Evolutionary conservation across 2,329 filamentous ascomycete species (phyloP).

Genomic region (Cordyceps pruinosa): DNA sequence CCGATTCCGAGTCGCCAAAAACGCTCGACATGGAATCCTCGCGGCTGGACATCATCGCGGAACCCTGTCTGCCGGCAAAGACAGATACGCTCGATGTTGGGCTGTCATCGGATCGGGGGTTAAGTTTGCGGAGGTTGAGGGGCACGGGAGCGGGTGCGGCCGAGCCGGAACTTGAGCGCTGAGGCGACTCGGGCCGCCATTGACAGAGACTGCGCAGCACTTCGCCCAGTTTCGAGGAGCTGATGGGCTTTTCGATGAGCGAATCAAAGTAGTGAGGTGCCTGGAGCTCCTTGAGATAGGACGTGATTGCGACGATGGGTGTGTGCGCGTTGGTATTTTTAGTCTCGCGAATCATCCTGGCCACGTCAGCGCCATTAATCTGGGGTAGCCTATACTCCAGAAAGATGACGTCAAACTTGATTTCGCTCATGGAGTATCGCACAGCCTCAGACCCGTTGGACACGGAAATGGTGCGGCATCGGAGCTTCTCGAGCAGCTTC

Average conservation of each 20-base stretch:
- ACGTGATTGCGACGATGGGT: slow-evolving; percentile 92
- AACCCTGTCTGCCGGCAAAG: slow-evolving; percentile 62
- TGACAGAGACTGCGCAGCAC: slow-evolving; percentile 82
- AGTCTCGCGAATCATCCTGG: slow-evolving; percentile 94
- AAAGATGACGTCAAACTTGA: slow-evolving; percentile 98
- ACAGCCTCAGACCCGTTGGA: slow-evolving; percentile 86
- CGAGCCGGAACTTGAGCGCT: slow-evolving; percentile 35
- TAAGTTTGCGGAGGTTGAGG: slow-evolving; percentile 57
- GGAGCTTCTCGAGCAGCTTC: slow-evolving; percentile 87
- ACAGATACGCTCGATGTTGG: slow-evolving; percentile 72
- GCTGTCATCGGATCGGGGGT: slow-evolving; percentile 64
- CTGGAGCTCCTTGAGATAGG: slow-evolving; percentile 94
- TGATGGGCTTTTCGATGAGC: slow-evolving; percentile 93
- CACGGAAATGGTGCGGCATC: slow-evolving; percentile 88
- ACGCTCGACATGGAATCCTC: slow-evolving; percentile 87
- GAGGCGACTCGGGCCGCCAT: slow-evolving; percentile 72
- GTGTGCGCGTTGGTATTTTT: slow-evolving; percentile 93
- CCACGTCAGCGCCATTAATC: slow-evolving; percentile 90
- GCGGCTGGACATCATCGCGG: slow-evolving; percentile 73
- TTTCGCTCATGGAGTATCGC: slow-evolving; percentile 89
- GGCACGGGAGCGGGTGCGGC: slow-evolving; percentile 51
- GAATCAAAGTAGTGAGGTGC: slow-evolving; percentile 94
- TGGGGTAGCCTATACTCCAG: slow-evolving; percentile 94
- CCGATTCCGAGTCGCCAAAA: slow-evolving; percentile 78
- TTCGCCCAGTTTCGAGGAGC: slow-evolving; percentile 82